phyloP scores from a whole-genome alignment of 2,329 filamentous ascomycete species.

The Diaporthe velutina region DNA sequence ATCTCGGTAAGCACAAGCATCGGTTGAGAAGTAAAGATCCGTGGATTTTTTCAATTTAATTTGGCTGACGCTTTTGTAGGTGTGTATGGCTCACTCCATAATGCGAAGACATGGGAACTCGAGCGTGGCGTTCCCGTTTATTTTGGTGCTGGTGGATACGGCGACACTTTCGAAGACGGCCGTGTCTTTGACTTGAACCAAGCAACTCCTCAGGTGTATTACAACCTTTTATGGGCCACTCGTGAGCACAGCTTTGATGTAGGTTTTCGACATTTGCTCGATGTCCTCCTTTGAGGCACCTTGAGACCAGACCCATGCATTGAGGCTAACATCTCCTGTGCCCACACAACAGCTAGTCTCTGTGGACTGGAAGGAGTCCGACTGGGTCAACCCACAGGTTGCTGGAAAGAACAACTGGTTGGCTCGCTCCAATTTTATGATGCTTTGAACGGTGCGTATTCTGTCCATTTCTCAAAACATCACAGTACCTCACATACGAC shows the following conservation, averaged over 20 bases:
- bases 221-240: slow-evolving; percentile 5
- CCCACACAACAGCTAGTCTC: neutral
- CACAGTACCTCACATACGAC: no score
- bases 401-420: slow-evolving; percentile 23
- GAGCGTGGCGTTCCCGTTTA: neutral
- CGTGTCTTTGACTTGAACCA: slow-evolving; percentile 6
- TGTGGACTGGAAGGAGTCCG: slow-evolving; percentile 2
- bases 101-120: slow-evolving; percentile 8
- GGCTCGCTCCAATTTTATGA: slow-evolving; percentile 15
- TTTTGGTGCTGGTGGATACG: neutral
- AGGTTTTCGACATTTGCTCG: neutral
- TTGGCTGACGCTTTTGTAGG: neutral
- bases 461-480: neutral
- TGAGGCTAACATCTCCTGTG: neutral
- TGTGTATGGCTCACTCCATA: neutral
- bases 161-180: neutral
- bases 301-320: neutral
- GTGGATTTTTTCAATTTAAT: neutral
- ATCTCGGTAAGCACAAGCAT: neutral
- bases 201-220: neutral
- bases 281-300: neutral
- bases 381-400: slow-evolving; percentile 10
- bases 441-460: slow-evolving; percentile 16
- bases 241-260: slow-evolving; percentile 8
- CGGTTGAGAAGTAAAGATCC: neutral